Percentiles rank a stretch among this genome's conserved stretches.
Evolutionary conservation across 768 basidiomycete species (phyloP).

Genomic region (Mycena belliarum): DNA sequence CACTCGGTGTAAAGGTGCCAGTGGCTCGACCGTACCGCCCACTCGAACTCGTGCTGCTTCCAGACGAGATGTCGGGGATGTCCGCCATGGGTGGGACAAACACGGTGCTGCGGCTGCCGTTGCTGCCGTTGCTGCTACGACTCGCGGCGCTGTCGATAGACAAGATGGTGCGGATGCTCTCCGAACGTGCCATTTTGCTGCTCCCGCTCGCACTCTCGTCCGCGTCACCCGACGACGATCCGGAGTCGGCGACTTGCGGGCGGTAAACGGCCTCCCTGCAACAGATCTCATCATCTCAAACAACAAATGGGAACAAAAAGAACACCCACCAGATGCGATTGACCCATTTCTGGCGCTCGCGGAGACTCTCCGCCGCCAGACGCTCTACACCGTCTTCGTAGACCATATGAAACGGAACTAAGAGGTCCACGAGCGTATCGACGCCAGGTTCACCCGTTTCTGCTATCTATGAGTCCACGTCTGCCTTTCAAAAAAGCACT

Average conservation of each 20-base stretch:
- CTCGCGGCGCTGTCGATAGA: slow-evolving; percentile 52
- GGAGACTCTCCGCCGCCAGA: slow-evolving; percentile 82
- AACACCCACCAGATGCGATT: slow-evolving; percentile 77
- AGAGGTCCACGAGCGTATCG: slow-evolving; percentile 57
- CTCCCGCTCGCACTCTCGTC: slow-evolving; percentile 8
- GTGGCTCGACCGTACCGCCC: slow-evolving; percentile 5
- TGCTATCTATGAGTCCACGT: not conserved
- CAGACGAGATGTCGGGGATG: slow-evolving; percentile 57
- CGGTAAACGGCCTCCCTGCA: slow-evolving; percentile 79
- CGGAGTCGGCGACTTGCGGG: slow-evolving; percentile 52
- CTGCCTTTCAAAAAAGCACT: not conserved
- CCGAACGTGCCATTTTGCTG: slow-evolving; percentile 24
- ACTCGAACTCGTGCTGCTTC: not conserved
- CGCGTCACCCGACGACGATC: slow-evolving; percentile 25
- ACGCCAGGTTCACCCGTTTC: slow-evolving; percentile 29
- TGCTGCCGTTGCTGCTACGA: slow-evolving; percentile 43
- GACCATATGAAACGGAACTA: slow-evolving; percentile 89
- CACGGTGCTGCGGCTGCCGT: slow-evolving; percentile 69
- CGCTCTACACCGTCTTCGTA: slow-evolving; percentile 90
- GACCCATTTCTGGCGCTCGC: slow-evolving; percentile 89
- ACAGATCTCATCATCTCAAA: not conserved
- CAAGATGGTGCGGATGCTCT: slow-evolving; percentile 69
- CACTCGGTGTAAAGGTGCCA: slow-evolving; percentile 7
- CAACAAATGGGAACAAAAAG: slow-evolving; percentile 3
- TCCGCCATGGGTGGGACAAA: slow-evolving; percentile 77